Conservation (phyloP, 1,284 basidiomycete species). For the Tranzscheliella williamsii region DNA sequence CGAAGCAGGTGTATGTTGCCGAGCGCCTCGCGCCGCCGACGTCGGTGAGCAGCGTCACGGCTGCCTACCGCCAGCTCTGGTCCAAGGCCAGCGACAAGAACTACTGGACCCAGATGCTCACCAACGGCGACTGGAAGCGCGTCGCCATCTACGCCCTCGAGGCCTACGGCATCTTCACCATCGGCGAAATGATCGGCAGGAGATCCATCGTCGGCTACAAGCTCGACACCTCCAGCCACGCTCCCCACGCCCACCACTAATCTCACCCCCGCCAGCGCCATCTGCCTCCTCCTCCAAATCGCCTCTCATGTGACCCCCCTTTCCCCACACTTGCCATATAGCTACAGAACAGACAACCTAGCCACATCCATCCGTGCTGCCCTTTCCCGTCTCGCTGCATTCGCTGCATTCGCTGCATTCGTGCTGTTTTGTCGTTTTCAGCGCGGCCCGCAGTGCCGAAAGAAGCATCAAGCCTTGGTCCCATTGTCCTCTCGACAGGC, state of each 20-base stretch:
- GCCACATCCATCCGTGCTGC: too few relatives aligned
- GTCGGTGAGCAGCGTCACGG: slow-evolving; percentile 69
- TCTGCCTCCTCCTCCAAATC: too few relatives aligned
- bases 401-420: too few relatives aligned
- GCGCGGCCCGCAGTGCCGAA: too few relatives aligned
- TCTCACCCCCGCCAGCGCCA: too few relatives aligned
- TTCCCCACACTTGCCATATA: too few relatives aligned
- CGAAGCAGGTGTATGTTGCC: slow-evolving; percentile 86
- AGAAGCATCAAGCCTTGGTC: too few relatives aligned
- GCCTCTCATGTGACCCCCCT: too few relatives aligned
- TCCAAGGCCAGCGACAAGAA: slow-evolving; percentile 69
- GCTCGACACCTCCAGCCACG: slow-evolving; percentile 43
- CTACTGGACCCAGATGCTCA: slow-evolving; percentile 73
- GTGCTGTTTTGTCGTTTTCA: too few relatives aligned
- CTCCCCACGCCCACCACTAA: slow-evolving; percentile 41
- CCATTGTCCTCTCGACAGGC: too few relatives aligned
- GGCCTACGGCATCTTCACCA: slow-evolving; percentile 79
- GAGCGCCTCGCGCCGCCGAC: slow-evolving; percentile 84
- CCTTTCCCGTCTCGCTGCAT: too few relatives aligned
- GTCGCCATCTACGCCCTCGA: slow-evolving; percentile 80
- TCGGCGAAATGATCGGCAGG: slow-evolving; percentile 58
- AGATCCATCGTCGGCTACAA: slow-evolving; percentile 53
- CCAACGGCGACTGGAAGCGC: slow-evolving; percentile 76
- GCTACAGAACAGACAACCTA: too few relatives aligned
- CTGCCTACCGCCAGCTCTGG: slow-evolving; percentile 77